Conservation (phyloP, 1,139 yeast species). For the Suhomyces atakaporum region DNA sequence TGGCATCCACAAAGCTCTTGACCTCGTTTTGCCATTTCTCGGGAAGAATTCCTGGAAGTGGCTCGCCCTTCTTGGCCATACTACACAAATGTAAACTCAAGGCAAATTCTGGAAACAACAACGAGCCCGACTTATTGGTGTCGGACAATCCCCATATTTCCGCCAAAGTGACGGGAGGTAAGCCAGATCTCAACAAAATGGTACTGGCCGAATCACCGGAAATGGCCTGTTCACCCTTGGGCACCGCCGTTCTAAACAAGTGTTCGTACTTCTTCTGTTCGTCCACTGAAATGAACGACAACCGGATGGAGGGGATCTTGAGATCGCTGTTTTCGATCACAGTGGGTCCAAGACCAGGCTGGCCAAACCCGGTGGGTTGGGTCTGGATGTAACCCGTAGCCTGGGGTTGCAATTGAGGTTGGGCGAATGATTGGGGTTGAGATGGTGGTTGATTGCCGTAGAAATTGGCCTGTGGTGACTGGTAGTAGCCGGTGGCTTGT, state of each 20-base stretch:
- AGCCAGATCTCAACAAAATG: slow-evolving; percentile 77
- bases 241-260: slow-evolving; percentile 74
- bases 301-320: slow-evolving; percentile 66
- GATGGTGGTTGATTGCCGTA: slow-evolving; percentile 12
- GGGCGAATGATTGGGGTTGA: slow-evolving; percentile 25
- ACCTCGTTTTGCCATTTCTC: slow-evolving; percentile 80
- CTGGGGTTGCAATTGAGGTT: slow-evolving; percentile 27
- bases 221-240: slow-evolving; percentile 75
- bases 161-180: slow-evolving; percentile 74
- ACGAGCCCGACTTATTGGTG: slow-evolving; percentile 79
- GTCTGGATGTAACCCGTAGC: slow-evolving; percentile 38
- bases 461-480: slow-evolving; percentile 12
- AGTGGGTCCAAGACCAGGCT: slow-evolving; percentile 24
- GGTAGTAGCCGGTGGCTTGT: slow-evolving; percentile 25
- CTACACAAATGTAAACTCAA: slow-evolving; percentile 89
- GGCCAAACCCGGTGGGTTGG: slow-evolving; percentile 40
- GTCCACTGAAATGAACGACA: slow-evolving; percentile 79
- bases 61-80: slow-evolving; percentile 71
- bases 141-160: slow-evolving; percentile 92
- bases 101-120: slow-evolving; percentile 93
- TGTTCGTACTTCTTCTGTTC: slow-evolving; percentile 87
- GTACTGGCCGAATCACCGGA: slow-evolving; percentile 78
- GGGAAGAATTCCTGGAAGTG: slow-evolving; percentile 73
- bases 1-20: slow-evolving; percentile 81
- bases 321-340: slow-evolving; percentile 39